These are phyloP conservation scores for Cucumis cinereus DNA, from an alignment of 306 rosid species.

Conservation along the genomic window DNA sequence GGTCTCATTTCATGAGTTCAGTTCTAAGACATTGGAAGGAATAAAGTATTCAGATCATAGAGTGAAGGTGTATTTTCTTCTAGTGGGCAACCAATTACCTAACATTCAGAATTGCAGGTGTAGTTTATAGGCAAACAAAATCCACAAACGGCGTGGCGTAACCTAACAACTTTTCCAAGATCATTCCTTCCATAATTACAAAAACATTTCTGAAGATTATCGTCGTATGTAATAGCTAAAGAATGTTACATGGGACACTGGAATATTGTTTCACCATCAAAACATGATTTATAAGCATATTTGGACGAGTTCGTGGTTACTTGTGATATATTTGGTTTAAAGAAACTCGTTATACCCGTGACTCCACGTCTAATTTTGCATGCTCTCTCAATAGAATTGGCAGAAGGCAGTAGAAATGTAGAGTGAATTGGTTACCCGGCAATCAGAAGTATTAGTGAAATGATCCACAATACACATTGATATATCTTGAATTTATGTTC, in stretches of 20 bases:
- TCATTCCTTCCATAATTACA: neutral
- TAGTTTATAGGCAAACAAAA: neutral
- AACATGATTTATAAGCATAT: neutral
- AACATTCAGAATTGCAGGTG: neutral
- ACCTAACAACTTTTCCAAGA: neutral
- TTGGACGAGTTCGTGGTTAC: neutral
- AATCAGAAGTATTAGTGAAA: slow-evolving; percentile 56
- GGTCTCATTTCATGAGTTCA: neutral
- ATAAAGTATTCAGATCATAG: neutral
- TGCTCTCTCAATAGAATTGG: neutral
- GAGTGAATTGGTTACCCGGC: slow-evolving; percentile 46
- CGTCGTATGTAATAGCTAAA: neutral
- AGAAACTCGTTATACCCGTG: neutral
- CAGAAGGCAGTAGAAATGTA: neutral
- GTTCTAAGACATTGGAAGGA: neutral
- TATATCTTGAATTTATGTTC: slow-evolving; percentile 64
- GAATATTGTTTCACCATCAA: neutral
- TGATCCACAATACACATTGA: slow-evolving; percentile 69
- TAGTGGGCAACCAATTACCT: neutral
- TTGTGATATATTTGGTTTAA: neutral
- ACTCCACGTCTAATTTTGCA: neutral
- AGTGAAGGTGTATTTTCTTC: neutral
- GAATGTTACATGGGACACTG: neutral
- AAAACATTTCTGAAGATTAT: neutral
- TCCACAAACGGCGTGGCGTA: neutral